These are phyloP conservation scores for Triadica sebifera DNA, from an alignment of 345 rosid genomes.

Conservation along the genomic window DNA sequence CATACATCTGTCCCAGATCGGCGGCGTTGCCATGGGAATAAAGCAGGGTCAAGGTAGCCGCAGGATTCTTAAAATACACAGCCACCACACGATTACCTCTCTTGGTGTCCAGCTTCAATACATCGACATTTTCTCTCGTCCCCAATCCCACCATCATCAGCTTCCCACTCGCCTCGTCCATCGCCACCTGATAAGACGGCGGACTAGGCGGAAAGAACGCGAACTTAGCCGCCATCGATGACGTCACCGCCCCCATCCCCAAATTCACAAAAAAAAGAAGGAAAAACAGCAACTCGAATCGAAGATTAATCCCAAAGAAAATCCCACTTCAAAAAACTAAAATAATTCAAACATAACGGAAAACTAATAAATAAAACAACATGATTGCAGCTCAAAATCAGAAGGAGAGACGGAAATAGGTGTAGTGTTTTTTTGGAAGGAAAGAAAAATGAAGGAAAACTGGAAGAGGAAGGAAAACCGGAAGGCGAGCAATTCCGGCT, in stretches of 20 bases:
- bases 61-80: slow-evolving; percentile 67
- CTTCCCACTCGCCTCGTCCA: slow-evolving; percentile 46
- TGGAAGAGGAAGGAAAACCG: too few relatives aligned
- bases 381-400: too few relatives aligned
- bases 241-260: slow-evolving; percentile 32
- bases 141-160: slow-evolving; percentile 54
- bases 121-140: slow-evolving; percentile 63
- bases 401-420: too few relatives aligned
- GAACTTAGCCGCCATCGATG: slow-evolving; percentile 36
- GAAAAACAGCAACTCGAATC: too few relatives aligned
- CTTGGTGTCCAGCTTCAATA: slow-evolving; percentile 63
- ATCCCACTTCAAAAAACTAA: not conserved
- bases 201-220: slow-evolving; percentile 33
- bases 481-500: slow-evolving; percentile 27
- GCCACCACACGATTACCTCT: slow-evolving; percentile 83
- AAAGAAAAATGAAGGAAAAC: not conserved
- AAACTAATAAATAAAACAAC: too few relatives aligned
- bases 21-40: slow-evolving; percentile 97
- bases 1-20: slow-evolving; percentile 90
- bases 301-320: not conserved
- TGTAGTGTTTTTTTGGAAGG: not conserved
- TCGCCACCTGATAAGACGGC: slow-evolving; percentile 40
- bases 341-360: too few relatives aligned
- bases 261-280: not conserved
- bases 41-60: slow-evolving; percentile 69